Evolutionary conservation across 2,329 filamentous ascomycete species (phyloP), one percentile per base, ranked within the genome.

Genomic region (Fusarium sororula): DNA sequence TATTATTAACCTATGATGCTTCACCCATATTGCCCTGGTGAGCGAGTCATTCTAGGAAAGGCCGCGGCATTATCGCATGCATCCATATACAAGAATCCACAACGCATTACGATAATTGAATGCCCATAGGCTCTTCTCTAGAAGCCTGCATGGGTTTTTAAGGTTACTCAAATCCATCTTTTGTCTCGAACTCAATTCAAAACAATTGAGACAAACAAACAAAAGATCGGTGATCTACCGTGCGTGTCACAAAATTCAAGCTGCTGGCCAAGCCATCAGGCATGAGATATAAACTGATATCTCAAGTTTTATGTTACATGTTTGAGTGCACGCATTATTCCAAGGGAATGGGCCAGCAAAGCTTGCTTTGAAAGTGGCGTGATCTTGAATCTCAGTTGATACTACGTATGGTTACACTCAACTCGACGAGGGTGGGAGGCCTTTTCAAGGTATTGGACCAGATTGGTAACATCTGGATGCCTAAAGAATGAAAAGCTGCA

Each of bases 201-300:
- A 26, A 28, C 32, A 41, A 35, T 37, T 50, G 38, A 68, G 64
- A 68, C 48, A 41, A 18, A 24, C 26, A 45, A 41, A 24, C 24
- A 28, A 63, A 59, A 47, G 30, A 68, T 56, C 35, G 42, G 55
- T 28, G 50, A 73, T 74, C 32, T 39, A 24, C 45, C 66, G 71
- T 45, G 26, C 28, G 28, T 72, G 50, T 48, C 56, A 50, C 66
- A 35, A n/a, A 30, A 51, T 48, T 51, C 24, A 47, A 68, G 44
- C 54, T 58, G 38, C 38, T 53, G 32, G 54, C 55, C 45, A 58
- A 73, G n/a, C 45, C 30, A 59, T 30, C 35, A 38, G 35, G 28
- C 28, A 51, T 50, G 48, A 55, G 41, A 58, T 58, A 56, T 48
- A n/a, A 64, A 42, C 35, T 39, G 35, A 39, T 39, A 39, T 13